A percentile compares a stretch with the other conserved stretches of the same genome.
Evolutionary conservation across 208 protist genomes (phyloP).

Genomic region (Leishmania gerbilli): DNA sequence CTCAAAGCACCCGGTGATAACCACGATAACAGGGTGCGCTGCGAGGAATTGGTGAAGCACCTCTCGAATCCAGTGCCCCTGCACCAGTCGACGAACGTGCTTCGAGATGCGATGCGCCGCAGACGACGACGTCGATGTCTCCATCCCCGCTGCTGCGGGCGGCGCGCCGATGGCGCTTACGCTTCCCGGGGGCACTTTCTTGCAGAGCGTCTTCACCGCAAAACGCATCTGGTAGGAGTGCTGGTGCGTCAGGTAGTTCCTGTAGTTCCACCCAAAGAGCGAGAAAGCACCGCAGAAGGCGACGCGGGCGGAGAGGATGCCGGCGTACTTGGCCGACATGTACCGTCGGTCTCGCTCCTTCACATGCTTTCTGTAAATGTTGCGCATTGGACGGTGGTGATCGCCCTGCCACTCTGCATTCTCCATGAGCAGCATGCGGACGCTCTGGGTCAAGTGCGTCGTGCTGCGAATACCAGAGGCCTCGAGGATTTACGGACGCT

Average conservation of each 20-base stretch:
- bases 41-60: constrained; percentile 50
- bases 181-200: constrained; percentile 18
- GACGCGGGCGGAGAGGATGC: constrained; percentile 82
- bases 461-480: constrained; percentile 65
- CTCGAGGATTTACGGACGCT: constrained; percentile 85
- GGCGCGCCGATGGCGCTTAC: background rate
- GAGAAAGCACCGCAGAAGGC: constrained; percentile 81
- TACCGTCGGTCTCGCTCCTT: constrained; percentile 86
- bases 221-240: constrained; percentile 76
- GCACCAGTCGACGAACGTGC: constrained; percentile 17
- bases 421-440: constrained; percentile 83
- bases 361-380: constrained; percentile 79
- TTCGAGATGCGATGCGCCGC: constrained; percentile 8
- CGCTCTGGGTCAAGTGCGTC: constrained; percentile 71
- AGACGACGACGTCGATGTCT: background rate
- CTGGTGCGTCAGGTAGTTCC: constrained; percentile 84
- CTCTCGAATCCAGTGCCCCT: constrained; percentile 50
- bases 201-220: constrained; percentile 49
- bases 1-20: constrained; percentile 72
- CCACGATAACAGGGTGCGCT: constrained; percentile 52
- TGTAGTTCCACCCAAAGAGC: constrained; percentile 89
- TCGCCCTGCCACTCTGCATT: constrained; percentile 90
- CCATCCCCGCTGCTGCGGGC: background rate
- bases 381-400: constrained; percentile 80
- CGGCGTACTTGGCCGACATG: constrained; percentile 85